Conservation (phyloP, 768 basidiomycete species). For the Collybia mongolica region DNA sequence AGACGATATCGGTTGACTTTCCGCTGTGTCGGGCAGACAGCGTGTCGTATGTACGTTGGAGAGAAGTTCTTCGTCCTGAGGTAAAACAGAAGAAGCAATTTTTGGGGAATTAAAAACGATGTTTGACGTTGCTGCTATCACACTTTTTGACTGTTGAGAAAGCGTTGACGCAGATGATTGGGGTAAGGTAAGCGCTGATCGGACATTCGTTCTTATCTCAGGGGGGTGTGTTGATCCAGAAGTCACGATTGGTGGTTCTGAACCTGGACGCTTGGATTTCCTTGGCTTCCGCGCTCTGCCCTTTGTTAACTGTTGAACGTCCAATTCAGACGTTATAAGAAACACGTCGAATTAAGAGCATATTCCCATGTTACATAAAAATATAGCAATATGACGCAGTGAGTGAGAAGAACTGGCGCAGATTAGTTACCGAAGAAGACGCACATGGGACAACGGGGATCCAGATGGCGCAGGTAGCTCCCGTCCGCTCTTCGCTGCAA, state of each 20-base stretch:
- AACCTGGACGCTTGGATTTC: constrained; percentile 34
- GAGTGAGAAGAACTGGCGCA: constrained; percentile 43
- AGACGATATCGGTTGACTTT: background rate
- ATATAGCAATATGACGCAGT: constrained; percentile 25
- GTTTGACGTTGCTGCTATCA: too few relatives aligned
- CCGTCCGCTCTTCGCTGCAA: constrained; percentile 11
- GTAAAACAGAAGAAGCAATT: too few relatives aligned
- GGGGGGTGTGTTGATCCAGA: too few relatives aligned
- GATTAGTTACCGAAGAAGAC: constrained; percentile 68
- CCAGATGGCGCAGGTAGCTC: constrained; percentile 46
- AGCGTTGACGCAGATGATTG: too few relatives aligned
- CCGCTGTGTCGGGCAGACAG: background rate
- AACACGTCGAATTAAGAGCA: constrained; percentile 14
- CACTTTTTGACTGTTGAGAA: too few relatives aligned
- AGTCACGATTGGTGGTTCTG: too few relatives aligned
- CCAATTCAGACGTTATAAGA: constrained; percentile 18
- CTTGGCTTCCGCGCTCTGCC: constrained; percentile 68
- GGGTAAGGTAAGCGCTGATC: too few relatives aligned
- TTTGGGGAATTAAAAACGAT: too few relatives aligned
- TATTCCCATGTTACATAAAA: constrained; percentile 24
- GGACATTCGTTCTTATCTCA: too few relatives aligned
- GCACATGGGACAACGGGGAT: constrained; percentile 82
- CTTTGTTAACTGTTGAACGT: constrained; percentile 63
- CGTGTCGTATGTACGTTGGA: too few relatives aligned
- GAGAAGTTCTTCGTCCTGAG: too few relatives aligned